Evolutionary conservation across 495 filamentous ascomycete genomes (phyloP).

Genomic region (Chlorociboria aeruginascens): DNA sequence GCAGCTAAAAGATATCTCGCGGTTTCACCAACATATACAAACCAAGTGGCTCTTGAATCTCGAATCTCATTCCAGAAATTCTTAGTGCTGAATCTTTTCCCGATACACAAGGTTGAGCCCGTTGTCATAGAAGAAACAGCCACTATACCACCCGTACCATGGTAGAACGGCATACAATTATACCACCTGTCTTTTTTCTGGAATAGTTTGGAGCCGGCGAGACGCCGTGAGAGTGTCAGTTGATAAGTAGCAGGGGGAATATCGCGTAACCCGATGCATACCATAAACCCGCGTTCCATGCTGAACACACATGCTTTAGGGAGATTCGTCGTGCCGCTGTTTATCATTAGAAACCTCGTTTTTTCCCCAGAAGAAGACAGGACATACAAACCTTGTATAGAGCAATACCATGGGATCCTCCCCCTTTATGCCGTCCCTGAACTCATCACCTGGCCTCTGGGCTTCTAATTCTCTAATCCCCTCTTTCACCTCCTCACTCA

Average conservation of each 20-base stretch:
- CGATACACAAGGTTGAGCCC: conserved; percentile 54
- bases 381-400: conserved; percentile 42
- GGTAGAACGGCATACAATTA: conserved; percentile 72
- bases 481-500: conserved; percentile 34
- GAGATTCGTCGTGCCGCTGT: conserved; percentile 37
- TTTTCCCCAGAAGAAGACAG: not conserved
- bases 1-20: conserved; percentile 63
- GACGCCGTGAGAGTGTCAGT: conserved; percentile 20
- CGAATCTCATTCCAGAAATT: conserved; percentile 67
- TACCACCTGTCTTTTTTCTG: conserved; percentile 53
- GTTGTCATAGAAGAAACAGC: conserved; percentile 41
- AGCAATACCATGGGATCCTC: conserved; percentile 47
- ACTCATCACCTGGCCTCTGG: conserved; percentile 35
- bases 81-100: conserved; percentile 55
- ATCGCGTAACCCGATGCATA: conserved; percentile 16
- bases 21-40: conserved; percentile 78
- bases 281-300: not conserved
- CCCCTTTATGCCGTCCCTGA: conserved; percentile 32
- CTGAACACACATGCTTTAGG: conserved; percentile 27
- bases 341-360: not conserved
- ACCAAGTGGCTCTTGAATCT: conserved; percentile 53
- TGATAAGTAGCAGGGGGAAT: conserved; percentile 42
- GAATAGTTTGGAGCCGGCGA: conserved; percentile 31
- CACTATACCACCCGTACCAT: conserved; percentile 49
- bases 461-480: conserved; percentile 37